A percentile compares a stretch with the other conserved stretches of the same genome.
Evolutionary conservation across 2,329 filamentous ascomycete genomes (phyloP).

Genomic region (Paracamarosporium sp.): DNA sequence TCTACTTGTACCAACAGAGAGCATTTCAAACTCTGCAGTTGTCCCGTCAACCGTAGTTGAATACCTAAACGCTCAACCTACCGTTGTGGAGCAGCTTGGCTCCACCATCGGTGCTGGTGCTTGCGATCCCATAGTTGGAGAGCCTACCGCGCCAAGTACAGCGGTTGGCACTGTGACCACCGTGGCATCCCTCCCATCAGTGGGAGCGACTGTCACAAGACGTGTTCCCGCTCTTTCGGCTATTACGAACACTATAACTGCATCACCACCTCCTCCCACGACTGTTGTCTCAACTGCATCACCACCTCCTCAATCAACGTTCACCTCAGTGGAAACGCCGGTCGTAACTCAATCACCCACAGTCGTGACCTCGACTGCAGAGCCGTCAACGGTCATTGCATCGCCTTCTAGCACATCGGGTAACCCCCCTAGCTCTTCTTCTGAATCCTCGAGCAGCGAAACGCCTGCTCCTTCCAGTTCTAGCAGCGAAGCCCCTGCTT

Average conservation of each 20-base stretch:
- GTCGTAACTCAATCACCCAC: slow-evolving; percentile 5
- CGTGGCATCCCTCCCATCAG: slow-evolving; percentile 6
- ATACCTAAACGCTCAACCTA: slow-evolving; percentile 39
- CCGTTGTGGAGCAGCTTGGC: slow-evolving; percentile 38
- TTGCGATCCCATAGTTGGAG: slow-evolving; percentile 40
- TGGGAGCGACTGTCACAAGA: slow-evolving; percentile 7
- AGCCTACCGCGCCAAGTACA: background rate
- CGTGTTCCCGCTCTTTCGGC: slow-evolving; percentile 4
- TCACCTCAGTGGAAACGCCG: background rate
- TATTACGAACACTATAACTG: background rate
- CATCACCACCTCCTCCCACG: background rate
- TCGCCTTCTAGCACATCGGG: slow-evolving; percentile 12
- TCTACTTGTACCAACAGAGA: slow-evolving; percentile 26
- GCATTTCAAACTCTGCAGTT: slow-evolving; percentile 26
- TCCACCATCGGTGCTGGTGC: slow-evolving; percentile 31
- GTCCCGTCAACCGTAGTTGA: slow-evolving; percentile 36
- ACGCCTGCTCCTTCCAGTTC: background rate
- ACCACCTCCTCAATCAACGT: slow-evolving; percentile 6
- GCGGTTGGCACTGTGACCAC: slow-evolving; percentile 9
- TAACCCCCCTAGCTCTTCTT: slow-evolving; percentile 16
- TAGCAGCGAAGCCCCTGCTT: background rate
- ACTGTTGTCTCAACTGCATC: slow-evolving; percentile 7
- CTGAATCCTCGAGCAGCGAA: slow-evolving; percentile 18
- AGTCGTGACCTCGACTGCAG: slow-evolving; percentile 6
- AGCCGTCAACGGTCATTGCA: slow-evolving; percentile 7